A percentile compares a stretch with the other conserved stretches of the same genome.
Conservation (phyloP, 192 early-diverging fungal genomes). For the Podila minutissima region DNA sequence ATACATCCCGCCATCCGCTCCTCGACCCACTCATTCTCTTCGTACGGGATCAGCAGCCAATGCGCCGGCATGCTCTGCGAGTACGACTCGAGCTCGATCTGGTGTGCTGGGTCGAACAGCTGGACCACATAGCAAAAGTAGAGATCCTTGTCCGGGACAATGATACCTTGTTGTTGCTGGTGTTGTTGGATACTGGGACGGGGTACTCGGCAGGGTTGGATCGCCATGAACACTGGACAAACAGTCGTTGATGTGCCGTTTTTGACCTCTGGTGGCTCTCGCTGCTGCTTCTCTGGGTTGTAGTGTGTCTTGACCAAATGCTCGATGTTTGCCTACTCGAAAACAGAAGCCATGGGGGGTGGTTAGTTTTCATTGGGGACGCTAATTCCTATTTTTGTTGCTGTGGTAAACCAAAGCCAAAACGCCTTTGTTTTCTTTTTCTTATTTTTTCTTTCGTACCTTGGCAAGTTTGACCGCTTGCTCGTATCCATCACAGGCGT, state of each 20-base stretch:
- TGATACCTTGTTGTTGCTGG: slow-evolving; percentile 18
- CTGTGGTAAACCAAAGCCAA: no score
- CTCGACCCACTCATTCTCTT: slow-evolving; percentile 74
- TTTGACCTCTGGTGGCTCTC: not conserved
- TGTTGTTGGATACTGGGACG: slow-evolving; percentile 20
- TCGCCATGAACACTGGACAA: slow-evolving; percentile 68
- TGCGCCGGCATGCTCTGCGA: slow-evolving; percentile 65
- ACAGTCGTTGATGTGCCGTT: slow-evolving; percentile 49
- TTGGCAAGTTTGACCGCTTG: slow-evolving; percentile 64
- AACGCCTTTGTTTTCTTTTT: no score
- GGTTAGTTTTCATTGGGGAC: no score
- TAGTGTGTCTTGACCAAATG: slow-evolving; percentile 62
- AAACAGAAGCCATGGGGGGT: no score
- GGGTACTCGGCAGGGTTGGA: slow-evolving; percentile 60
- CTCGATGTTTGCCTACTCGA: slow-evolving; percentile 62
- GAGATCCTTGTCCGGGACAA: slow-evolving; percentile 28
- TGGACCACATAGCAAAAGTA: slow-evolving; percentile 56
- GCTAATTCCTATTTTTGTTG: no score
- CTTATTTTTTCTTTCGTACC: slow-evolving; percentile 22
- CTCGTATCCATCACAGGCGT: slow-evolving; percentile 65
- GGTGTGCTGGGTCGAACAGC: slow-evolving; percentile 61
- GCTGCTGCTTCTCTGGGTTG: slow-evolving; percentile 29
- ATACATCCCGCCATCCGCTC: slow-evolving; percentile 62
- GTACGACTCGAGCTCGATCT: slow-evolving; percentile 58
- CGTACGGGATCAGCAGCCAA: slow-evolving; percentile 69